Percentiles rank a stretch among this genome's conserved stretches.
These are phyloP conservation scores for Coemansia linderi DNA, from an alignment of 371 early-diverging fungal genomes.

Conservation along the genomic window DNA sequence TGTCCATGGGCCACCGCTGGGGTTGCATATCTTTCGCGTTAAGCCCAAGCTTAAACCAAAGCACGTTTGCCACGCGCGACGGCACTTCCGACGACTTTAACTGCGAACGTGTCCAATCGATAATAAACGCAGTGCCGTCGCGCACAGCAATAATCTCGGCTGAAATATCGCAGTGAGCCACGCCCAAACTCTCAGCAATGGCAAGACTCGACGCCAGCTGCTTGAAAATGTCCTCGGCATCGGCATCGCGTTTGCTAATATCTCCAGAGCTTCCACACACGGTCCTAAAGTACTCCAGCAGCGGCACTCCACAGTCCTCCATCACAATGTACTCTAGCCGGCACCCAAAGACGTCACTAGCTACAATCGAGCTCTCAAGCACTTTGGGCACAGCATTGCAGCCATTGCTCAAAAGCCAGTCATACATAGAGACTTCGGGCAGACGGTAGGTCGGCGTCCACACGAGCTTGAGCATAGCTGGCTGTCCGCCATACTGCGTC, in stretches of 20 bases:
- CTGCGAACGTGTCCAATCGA: conserved; percentile 28
- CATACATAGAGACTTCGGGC: conserved; percentile 17
- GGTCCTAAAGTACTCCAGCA: not conserved
- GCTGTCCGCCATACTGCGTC: not conserved
- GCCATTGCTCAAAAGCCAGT: not conserved
- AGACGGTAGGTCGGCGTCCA: conserved; percentile 18
- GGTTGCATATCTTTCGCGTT: not conserved
- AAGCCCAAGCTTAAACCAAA: not conserved
- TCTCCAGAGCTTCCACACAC: not conserved
- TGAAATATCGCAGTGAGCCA: conserved; percentile 19
- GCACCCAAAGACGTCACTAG: conserved; percentile 16
- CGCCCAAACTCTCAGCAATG: conserved; percentile 4
- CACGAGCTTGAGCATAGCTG: conserved; percentile 13
- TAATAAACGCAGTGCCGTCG: not conserved
- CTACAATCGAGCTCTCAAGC: not conserved
- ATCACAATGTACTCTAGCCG: conserved; percentile 18
- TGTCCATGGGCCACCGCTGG: not conserved
- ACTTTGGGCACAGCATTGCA: not conserved
- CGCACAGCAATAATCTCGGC: conserved; percentile 13
- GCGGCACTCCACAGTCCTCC: conserved; percentile 15
- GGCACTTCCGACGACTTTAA: not conserved
- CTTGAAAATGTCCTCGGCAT: not conserved
- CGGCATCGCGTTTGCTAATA: not conserved
- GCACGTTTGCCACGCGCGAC: not conserved
- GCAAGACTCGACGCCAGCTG: not conserved